A percentile compares a stretch with the other conserved stretches of the same genome.
Evolutionary conservation across 805 yeast species (phyloP).

Genomic region (Saccharomycopsis sp.): DNA sequence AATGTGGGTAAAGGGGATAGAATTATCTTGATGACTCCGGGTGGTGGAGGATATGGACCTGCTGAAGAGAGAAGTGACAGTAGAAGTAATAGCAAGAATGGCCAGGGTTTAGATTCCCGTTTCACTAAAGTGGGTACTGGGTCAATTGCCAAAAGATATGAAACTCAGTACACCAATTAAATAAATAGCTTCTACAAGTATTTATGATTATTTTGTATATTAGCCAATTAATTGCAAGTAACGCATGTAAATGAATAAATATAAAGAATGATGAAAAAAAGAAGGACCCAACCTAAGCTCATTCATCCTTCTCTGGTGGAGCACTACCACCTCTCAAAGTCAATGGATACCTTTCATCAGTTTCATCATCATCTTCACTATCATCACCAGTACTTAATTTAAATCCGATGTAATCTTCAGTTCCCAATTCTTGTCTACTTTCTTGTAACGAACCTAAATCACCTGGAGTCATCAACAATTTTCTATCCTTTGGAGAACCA

Average conservation of each 20-base stretch:
- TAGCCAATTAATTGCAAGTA: no score
- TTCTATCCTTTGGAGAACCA: constrained; percentile 80
- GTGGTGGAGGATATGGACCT: constrained; percentile 77
- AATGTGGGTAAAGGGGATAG: constrained; percentile 55
- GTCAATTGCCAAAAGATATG: constrained; percentile 28
- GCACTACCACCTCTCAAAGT: constrained; percentile 12
- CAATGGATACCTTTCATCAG: constrained; percentile 23
- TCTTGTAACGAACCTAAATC: constrained; percentile 96
- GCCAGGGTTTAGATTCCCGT: background rate
- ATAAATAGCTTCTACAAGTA: background rate
- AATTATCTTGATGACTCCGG: constrained; percentile 65
- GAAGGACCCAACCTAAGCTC: no score
- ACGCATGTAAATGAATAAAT: background rate
- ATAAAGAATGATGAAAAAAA: background rate
- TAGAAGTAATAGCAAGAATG: background rate
- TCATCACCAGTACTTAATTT: constrained; percentile 36
- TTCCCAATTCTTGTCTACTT: constrained; percentile 58
- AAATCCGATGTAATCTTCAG: constrained; percentile 66
- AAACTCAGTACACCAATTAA: constrained; percentile 29
- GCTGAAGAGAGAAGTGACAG: constrained; percentile 9
- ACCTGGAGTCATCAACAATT: constrained; percentile 91
- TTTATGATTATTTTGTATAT: no score
- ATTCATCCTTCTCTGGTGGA: background rate
- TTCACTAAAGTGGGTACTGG: constrained; percentile 27
- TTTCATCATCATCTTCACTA: constrained; percentile 35